Percentiles rank a stretch among this genome's conserved stretches.
phyloP scores from a whole-genome alignment of 2,329 filamentous ascomycete species.

The Helotiales sp. region DNA sequence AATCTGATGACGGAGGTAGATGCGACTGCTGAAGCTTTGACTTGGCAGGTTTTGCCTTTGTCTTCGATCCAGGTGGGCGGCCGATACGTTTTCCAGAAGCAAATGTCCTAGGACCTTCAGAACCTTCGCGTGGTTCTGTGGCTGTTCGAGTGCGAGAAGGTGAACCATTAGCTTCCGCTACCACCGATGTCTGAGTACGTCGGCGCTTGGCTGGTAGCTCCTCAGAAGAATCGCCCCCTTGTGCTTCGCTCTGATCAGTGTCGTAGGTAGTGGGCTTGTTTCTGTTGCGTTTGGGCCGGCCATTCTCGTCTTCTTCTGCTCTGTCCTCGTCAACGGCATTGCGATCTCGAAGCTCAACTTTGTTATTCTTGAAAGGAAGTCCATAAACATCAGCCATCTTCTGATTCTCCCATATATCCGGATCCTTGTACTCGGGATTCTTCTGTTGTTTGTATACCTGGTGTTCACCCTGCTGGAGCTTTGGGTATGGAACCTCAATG shows the following conservation, averaged over 20 bases:
- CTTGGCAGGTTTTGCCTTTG: constrained; percentile 19
- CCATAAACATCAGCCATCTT: constrained; percentile 61
- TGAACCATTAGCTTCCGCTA: background rate
- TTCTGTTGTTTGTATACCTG: constrained; percentile 22
- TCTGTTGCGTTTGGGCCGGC: constrained; percentile 27
- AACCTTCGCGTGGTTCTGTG: constrained; percentile 20
- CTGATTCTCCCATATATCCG: constrained; percentile 35
- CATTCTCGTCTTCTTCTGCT: constrained; percentile 21
- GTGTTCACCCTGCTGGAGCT: constrained; percentile 25
- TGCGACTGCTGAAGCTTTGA: constrained; percentile 28
- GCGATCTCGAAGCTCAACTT: constrained; percentile 49
- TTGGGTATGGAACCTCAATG: constrained; percentile 9
- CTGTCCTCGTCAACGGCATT: constrained; percentile 18
- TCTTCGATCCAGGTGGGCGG: constrained; percentile 30
- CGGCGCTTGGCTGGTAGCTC: constrained; percentile 30
- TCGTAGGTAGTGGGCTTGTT: constrained; percentile 17
- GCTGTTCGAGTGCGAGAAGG: background rate
- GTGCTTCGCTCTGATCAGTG: constrained; percentile 26
- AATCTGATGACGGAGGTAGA: constrained; percentile 19
- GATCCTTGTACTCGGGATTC: constrained; percentile 30
- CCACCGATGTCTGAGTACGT: constrained; percentile 24
- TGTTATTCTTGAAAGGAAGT: constrained; percentile 61
- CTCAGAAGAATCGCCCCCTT: constrained; percentile 26
- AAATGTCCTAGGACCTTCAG: constrained; percentile 25
- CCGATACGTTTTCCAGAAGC: constrained; percentile 34